Evolutionary conservation across 1,284 basidiomycete genomes (phyloP).

Genomic region (Apiotrichum gracile): DNA sequence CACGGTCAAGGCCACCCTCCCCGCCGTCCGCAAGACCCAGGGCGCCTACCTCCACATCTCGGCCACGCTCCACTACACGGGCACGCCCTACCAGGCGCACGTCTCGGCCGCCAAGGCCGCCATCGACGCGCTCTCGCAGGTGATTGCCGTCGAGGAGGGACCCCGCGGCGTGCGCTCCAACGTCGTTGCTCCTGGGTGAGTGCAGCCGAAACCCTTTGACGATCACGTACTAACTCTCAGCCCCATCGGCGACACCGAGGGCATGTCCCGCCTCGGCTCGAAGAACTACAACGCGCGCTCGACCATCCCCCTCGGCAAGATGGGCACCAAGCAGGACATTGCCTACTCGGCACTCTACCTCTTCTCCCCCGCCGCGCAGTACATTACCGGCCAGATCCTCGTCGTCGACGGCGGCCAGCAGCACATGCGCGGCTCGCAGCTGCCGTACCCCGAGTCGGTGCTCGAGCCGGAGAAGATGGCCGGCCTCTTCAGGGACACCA

Average conservation of each 20-base stretch:
- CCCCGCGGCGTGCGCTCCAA: slow-evolving; percentile 91
- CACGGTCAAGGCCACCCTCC: slow-evolving; percentile 85
- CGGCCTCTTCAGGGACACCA: neutral
- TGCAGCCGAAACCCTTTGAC: neutral
- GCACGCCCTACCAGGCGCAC: slow-evolving; percentile 88
- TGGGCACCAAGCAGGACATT: slow-evolving; percentile 66
- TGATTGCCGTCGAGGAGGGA: slow-evolving; percentile 87
- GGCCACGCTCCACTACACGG: slow-evolving; percentile 82
- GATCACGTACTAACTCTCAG: slow-evolving; percentile 23
- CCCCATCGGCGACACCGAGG: slow-evolving; percentile 78
- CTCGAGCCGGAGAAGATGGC: slow-evolving; percentile 38
- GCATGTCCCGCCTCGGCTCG: slow-evolving; percentile 64
- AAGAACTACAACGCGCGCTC: slow-evolving; percentile 42
- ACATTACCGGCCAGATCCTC: slow-evolving; percentile 63
- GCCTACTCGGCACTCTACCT: slow-evolving; percentile 77
- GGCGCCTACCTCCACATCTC: slow-evolving; percentile 89
- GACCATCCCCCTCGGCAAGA: slow-evolving; percentile 57
- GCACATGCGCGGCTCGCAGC: slow-evolving; percentile 28
- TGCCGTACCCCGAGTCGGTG: slow-evolving; percentile 43
- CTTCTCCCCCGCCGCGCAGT: slow-evolving; percentile 79
- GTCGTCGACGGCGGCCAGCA: slow-evolving; percentile 45
- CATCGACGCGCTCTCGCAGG: slow-evolving; percentile 77
- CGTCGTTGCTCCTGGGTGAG: slow-evolving; percentile 71
- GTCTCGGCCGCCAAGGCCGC: slow-evolving; percentile 93
- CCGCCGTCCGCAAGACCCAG: slow-evolving; percentile 61